Conservation (phyloP, 2,329 filamentous ascomycete species). For the Hymenoscyphus scutula region DNA sequence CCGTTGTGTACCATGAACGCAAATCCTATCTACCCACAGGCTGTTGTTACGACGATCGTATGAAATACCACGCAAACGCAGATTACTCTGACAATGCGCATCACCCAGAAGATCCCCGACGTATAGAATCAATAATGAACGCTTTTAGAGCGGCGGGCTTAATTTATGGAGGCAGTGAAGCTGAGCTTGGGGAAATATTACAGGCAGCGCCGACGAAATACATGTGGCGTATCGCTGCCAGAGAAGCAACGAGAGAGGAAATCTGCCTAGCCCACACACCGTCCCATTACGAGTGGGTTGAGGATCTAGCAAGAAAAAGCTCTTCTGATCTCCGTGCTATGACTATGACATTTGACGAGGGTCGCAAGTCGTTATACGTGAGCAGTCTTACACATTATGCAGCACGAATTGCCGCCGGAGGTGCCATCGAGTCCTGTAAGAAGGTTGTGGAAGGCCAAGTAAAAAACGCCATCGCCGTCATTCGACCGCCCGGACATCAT, state of each 20-base stretch:
- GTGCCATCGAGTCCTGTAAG: conserved; percentile 92
- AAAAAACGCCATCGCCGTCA: conserved; percentile 94
- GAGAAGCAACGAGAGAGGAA: conserved; percentile 75
- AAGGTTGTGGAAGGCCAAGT: conserved; percentile 80
- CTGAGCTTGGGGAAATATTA: conserved; percentile 52
- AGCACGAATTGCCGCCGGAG: conserved; percentile 80
- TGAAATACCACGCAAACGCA: conserved; percentile 92
- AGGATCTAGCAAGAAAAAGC: conserved; percentile 51
- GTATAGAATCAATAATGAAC: conserved; percentile 91
- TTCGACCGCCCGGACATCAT: conserved; percentile 92
- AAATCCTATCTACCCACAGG: conserved; percentile 58
- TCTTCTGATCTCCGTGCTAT: conserved; percentile 66
- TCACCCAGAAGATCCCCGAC: conserved; percentile 89
- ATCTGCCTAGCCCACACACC: conserved; percentile 75
- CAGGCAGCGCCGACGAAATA: conserved; percentile 55
- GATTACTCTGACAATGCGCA: conserved; percentile 71
- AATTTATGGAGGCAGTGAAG: conserved; percentile 61
- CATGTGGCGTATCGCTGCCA: conserved; percentile 75
- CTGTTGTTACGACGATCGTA: conserved; percentile 87
- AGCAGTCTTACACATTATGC: conserved; percentile 79
- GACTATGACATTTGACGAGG: conserved; percentile 59
- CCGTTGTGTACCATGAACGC: conserved; percentile 6
- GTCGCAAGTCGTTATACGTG: conserved; percentile 77
- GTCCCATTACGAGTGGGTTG: conserved; percentile 78
- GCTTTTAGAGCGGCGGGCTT: conserved; percentile 80